Conservation (phyloP, 345 rosid genomes). For the Trapa bicornis region DNA sequence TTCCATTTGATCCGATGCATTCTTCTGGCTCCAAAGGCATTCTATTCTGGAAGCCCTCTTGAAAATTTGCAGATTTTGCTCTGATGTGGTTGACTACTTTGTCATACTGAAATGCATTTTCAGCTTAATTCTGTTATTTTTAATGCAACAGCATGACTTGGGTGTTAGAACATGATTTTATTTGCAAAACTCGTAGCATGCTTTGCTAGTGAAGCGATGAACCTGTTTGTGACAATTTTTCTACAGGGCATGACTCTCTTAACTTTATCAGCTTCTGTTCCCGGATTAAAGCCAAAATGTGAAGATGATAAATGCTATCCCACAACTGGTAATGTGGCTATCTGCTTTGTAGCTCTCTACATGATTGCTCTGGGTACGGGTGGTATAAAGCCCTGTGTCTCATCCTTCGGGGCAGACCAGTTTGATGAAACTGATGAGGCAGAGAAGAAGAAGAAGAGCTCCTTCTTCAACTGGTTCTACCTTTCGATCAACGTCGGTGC, state of each 20-base stretch:
- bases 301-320: slow-evolving; percentile 41
- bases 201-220: neutral
- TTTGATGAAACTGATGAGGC: slow-evolving; percentile 71
- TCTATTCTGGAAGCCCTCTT: too few species aligned
- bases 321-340: slow-evolving; percentile 32
- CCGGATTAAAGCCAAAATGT: slow-evolving; percentile 67
- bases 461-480: slow-evolving; percentile 98
- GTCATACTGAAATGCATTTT: neutral
- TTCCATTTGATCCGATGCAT: too few species aligned
- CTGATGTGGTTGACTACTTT: too few species aligned
- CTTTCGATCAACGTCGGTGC: slow-evolving; percentile 83
- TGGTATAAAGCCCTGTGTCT: slow-evolving; percentile 94
- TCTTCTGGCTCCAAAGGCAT: too few species aligned
- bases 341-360: slow-evolving; percentile 59
- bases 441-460: slow-evolving; percentile 70
- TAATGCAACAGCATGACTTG: neutral
- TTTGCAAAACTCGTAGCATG: neutral
- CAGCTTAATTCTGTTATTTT: neutral
- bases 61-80: too few species aligned
- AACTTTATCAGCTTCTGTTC: slow-evolving; percentile 61
- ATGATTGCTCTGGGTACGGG: slow-evolving; percentile 93
- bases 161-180: neutral
- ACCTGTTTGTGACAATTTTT: neutral
- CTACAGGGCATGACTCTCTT: slow-evolving; percentile 82
- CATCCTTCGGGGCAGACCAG: slow-evolving; percentile 95